These are phyloP conservation scores for Agaricus blazei DNA, from an alignment of 768 basidiomycete species.

Conservation along the genomic window DNA sequence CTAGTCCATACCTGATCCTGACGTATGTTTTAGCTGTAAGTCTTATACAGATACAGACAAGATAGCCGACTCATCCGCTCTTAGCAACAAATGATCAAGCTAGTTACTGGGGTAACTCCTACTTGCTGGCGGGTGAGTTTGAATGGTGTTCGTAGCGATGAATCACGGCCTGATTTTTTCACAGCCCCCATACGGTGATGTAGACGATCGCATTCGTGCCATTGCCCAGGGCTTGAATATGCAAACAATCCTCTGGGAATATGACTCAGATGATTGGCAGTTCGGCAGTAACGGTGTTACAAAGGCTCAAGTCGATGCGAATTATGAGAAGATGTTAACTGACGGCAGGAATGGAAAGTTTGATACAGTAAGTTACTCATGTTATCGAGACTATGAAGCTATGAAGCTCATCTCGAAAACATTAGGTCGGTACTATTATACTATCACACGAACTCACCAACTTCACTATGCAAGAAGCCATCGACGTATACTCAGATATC, in stretches of 20 bases:
- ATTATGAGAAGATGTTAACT: slow-evolving; percentile 50
- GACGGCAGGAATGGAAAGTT: slow-evolving; percentile 40
- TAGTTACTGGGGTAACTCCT: slow-evolving; percentile 50
- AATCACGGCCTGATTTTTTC: not conserved
- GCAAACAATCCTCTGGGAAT: slow-evolving; percentile 69
- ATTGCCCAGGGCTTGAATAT: slow-evolving; percentile 66
- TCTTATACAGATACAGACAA: not conserved
- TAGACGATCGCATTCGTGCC: slow-evolving; percentile 72
- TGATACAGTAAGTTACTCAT: slow-evolving; percentile 22
- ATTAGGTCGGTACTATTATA: slow-evolving; percentile 45
- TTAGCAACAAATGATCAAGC: slow-evolving; percentile 50
- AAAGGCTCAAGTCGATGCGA: slow-evolving; percentile 39
- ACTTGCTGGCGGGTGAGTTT: slow-evolving; percentile 53
- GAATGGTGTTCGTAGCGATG: not conserved
- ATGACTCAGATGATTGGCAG: slow-evolving; percentile 72
- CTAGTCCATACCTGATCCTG: not conserved
- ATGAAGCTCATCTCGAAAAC: not conserved
- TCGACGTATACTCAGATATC: slow-evolving; percentile 44
- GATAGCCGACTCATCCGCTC: not conserved
- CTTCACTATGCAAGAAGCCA: slow-evolving; percentile 56
- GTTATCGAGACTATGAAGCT: not conserved
- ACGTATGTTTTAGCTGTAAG: slow-evolving; percentile 15
- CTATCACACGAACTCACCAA: slow-evolving; percentile 57
- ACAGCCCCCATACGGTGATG: slow-evolving; percentile 61
- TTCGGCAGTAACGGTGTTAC: slow-evolving; percentile 42